Evolutionary conservation across 2,329 filamentous ascomycete species (phyloP).

Genomic region (Alternaria rosae): DNA sequence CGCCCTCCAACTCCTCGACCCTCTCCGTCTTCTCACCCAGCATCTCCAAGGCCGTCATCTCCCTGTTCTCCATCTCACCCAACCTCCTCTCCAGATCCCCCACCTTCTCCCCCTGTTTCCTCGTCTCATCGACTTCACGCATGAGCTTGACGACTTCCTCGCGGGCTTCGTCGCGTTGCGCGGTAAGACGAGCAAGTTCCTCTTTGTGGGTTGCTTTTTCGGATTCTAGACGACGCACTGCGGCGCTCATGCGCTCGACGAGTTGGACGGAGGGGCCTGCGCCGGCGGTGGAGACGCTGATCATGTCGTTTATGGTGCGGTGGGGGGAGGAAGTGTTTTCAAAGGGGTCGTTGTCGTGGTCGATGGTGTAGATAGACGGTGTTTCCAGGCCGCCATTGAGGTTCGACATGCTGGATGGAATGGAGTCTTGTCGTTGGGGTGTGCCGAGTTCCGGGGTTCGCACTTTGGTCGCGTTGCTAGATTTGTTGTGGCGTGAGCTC

Average conservation of each 20-base stretch:
- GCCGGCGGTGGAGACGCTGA: slow-evolving; percentile 86
- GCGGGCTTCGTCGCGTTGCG: slow-evolving; percentile 92
- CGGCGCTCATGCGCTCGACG: slow-evolving; percentile 93
- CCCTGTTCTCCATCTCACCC: slow-evolving; percentile 73
- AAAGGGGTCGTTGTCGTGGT: slow-evolving; percentile 57
- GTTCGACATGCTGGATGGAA: slow-evolving; percentile 39
- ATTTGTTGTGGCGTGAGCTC: slow-evolving; percentile 41
- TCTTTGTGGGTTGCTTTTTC: slow-evolving; percentile 91
- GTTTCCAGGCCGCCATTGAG: slow-evolving; percentile 53
- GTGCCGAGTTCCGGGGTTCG: slow-evolving; percentile 50
- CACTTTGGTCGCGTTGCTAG: slow-evolving; percentile 21
- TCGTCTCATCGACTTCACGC: slow-evolving; percentile 80
- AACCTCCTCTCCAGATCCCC: slow-evolving; percentile 73
- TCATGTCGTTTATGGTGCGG: slow-evolving; percentile 74
- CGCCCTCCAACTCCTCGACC: slow-evolving; percentile 87
- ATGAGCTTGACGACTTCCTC: slow-evolving; percentile 89
- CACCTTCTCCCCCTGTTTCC: slow-evolving; percentile 66
- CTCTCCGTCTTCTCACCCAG: slow-evolving; percentile 96
- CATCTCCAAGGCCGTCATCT: slow-evolving; percentile 92
- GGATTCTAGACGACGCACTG: slow-evolving; percentile 86
- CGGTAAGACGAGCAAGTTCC: slow-evolving; percentile 78
- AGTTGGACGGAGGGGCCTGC: slow-evolving; percentile 94
- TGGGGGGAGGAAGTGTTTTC: slow-evolving; percentile 68
- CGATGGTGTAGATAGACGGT: slow-evolving; percentile 56
- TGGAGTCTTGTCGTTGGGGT: slow-evolving; percentile 46